Evolutionary conservation across 495 filamentous ascomycete species (phyloP), one percentile per base, ranked within the genome.

Genomic region (Tetracladium setigerum): DNA sequence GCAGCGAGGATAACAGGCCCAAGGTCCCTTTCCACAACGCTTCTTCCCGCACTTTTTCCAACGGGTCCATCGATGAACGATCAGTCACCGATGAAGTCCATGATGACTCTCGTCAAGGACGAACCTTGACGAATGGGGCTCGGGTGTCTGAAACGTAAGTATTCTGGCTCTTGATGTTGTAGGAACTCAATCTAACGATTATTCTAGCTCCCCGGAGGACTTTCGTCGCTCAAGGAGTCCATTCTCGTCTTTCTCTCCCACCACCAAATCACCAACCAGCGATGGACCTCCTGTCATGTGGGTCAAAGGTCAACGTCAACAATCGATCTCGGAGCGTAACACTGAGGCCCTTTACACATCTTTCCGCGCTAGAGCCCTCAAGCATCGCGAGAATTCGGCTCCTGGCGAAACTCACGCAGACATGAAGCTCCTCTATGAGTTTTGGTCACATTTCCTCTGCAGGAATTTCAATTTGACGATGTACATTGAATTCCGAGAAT

Each of bases 401-500:
- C 46, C 61, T 15, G 74, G 70, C 37, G 72, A 71, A 44, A 77
- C 58, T 50, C 71, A 84, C 58, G 6, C 45, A 10, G 51, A 57
- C 38, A 84, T 86, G 71, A 72, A 77, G 47, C 71, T 78, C 46
- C 73, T 87, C 12, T 89, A 88, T 64, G 70, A 81, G 46, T 86
- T 84, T 66, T 90, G 86, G 86, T 81, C 81, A n/a, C 75, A 83
- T 58, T 85, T 85, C 60, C 74, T 92, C 34, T 70, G 80, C 47
- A 70, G 76, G 52, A 81, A 83, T 60, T 92, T 92, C 75, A 84
- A 92, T 62, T 66, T 69, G 45, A 71, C 69, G 49, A 84, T 95
- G 76, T 95, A 94, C 69, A 65, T 77, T 59, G 85, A 94, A 63
- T 92, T 94, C 67, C 73, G 79, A 51, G 65, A 68, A 53, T 70